Conservation (phyloP, 106 monocot species). For the Phalaenopsis equestris region DNA sequence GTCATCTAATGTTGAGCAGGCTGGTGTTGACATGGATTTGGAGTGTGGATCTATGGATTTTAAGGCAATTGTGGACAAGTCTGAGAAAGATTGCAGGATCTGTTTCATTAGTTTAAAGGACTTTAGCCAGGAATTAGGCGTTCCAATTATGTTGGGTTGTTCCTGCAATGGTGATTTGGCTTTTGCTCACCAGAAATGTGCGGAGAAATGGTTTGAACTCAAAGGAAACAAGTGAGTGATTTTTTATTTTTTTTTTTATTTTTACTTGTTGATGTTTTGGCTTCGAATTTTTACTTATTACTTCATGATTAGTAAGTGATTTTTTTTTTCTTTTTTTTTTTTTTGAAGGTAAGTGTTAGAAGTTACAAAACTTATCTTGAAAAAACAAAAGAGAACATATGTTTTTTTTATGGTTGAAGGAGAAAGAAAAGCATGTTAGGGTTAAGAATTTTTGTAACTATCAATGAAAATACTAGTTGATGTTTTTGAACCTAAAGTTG, state of each 20-base stretch:
- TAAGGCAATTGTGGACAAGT: not conserved
- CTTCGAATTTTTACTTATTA: too few relatives aligned
- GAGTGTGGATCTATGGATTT: too few relatives aligned
- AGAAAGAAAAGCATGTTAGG: too few relatives aligned
- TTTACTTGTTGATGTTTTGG: not conserved
- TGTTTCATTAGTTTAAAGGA: not conserved
- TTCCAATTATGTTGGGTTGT: slow-evolving; percentile 8
- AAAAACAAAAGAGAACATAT: too few relatives aligned
- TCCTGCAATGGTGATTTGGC: slow-evolving; percentile 14
- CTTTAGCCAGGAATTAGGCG: not conserved
- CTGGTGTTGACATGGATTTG: not conserved
- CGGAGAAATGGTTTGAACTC: slow-evolving; percentile 11
- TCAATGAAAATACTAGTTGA: too few relatives aligned
- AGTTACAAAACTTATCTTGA: too few relatives aligned
- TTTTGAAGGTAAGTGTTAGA: too few relatives aligned
- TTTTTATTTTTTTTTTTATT: not conserved
- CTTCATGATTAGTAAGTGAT: too few relatives aligned
- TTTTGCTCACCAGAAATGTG: slow-evolving; percentile 11
- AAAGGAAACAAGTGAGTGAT: slow-evolving; percentile 7
- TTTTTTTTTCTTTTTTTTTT: too few relatives aligned
- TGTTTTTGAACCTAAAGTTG: too few relatives aligned
- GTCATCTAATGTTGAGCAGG: not conserved
- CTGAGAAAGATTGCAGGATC: slow-evolving; percentile 6
- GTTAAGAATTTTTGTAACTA: too few relatives aligned
- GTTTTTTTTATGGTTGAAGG: too few relatives aligned